A percentile compares a stretch with the other conserved stretches of the same genome.
Evolutionary conservation across 1,284 basidiomycete genomes (phyloP).

Genomic region (Cutaneotrichosporon dermatis): DNA sequence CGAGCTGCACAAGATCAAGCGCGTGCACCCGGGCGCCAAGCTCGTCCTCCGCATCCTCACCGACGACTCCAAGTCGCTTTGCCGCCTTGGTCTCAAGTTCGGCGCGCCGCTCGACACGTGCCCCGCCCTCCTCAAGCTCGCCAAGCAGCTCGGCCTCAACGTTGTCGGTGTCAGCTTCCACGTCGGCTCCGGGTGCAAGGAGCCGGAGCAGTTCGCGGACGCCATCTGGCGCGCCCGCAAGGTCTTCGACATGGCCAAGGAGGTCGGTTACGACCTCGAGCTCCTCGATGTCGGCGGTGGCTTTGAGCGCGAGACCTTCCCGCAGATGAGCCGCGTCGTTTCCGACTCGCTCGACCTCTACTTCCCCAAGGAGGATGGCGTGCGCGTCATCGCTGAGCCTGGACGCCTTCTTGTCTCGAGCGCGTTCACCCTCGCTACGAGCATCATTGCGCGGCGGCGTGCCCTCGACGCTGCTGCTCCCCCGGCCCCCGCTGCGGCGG

Average conservation of each 20-base stretch:
- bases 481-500: conserved; percentile 13
- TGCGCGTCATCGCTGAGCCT: conserved; percentile 93
- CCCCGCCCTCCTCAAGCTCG: conserved; percentile 72
- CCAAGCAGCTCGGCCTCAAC: conserved; percentile 72
- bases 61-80: conserved; percentile 92
- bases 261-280: conserved; percentile 75
- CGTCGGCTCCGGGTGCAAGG: conserved; percentile 94
- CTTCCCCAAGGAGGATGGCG: conserved; percentile 70
- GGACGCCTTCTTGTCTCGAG: conserved; percentile 90
- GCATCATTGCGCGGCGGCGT: conserved; percentile 84
- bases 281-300: conserved; percentile 93
- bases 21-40: conserved; percentile 74
- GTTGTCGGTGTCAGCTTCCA: conserved; percentile 97
- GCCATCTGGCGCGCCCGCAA: conserved; percentile 76
- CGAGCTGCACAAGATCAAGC: conserved; percentile 92
- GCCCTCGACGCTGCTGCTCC: conserved; percentile 24
- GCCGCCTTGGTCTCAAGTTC: conserved; percentile 92
- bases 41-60: conserved; percentile 92
- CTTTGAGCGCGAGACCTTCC: conserved; percentile 87
- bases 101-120: conserved; percentile 86
- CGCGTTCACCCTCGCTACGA: conserved; percentile 89
- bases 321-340: conserved; percentile 70
- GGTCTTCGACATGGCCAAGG: conserved; percentile 83
- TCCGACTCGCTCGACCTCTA: conserved; percentile 68
- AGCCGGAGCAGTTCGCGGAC: conserved; percentile 82